Evolutionary conservation across 192 early-diverging fungal genomes (phyloP), one percentile per base, ranked within the genome.

Genomic region (Coemansia sp.): DNA sequence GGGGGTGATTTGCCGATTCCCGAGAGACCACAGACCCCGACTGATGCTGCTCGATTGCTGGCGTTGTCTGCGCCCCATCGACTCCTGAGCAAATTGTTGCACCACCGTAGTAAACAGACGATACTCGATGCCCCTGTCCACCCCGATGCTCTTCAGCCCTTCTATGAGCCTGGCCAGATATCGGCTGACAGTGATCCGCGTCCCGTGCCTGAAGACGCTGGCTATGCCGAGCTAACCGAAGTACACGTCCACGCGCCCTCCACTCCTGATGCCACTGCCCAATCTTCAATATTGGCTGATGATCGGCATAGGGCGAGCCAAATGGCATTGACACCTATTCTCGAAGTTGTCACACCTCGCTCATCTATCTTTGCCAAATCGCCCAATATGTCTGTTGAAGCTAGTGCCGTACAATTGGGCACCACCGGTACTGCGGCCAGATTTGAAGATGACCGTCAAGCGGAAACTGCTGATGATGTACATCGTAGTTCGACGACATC

Each of bases 31-130:
- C 50, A 66, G 65, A 66, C 58, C 4, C 43, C 72, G 0, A 5
- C 46, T 8, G 65, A 63, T 16, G 38, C 40, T 10, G 16, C 47
- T 2, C 39, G 53, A 10, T 20, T 60, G 10, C 27, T 64, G 6
- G 66, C 73, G 16, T 20, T 58, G 44, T 27, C 61, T 13, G 74
- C 64, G 64, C 64, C 69, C 24, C 64, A 52, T 29, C 52, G 57
- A 13, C 24, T 27, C 29, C 3, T 57, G 27, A 57, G 55, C 55
- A 57, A 57, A 6, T 13, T 57, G 55, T 11, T 57, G 55, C 55
- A 57, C 29, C 55, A 57, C 27, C 55, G 55, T 5, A 57, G 55
- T 27, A 57, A 16, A 33, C 5, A 27, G 27, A 16, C 12, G 11
- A 57, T 22, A 10, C 49, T 52, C 49, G 20, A 52, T 9, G 49